Percentiles rank a stretch among this genome's conserved stretches.
These are phyloP conservation scores for Candida parachauliodes DNA, from an alignment of 805 yeast genomes.

Conservation along the genomic window DNA sequence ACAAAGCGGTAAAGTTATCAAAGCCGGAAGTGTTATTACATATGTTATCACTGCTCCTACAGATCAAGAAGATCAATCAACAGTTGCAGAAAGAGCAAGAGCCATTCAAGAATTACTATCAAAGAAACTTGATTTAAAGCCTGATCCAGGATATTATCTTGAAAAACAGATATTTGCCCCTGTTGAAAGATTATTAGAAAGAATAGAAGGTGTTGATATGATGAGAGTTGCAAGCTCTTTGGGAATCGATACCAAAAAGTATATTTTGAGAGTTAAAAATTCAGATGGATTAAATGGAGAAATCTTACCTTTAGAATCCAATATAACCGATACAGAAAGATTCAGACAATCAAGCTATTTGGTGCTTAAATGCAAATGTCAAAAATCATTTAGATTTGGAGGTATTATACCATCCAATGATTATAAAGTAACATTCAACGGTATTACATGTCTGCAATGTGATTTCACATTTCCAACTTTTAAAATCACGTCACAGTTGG, in stretches of 20 bases:
- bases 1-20: constrained; percentile 79
- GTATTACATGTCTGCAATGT: constrained; percentile 69
- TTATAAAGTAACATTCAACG: constrained; percentile 61
- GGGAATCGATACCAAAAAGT: constrained; percentile 72
- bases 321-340: constrained; percentile 76
- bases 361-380: constrained; percentile 60
- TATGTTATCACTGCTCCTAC: constrained; percentile 61
- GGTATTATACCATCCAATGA: constrained; percentile 67
- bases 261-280: constrained; percentile 42
- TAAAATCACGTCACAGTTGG: constrained; percentile 68
- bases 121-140: constrained; percentile 48
- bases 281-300: constrained; percentile 31
- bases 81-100: constrained; percentile 79
- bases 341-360: constrained; percentile 64
- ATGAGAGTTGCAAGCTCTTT: constrained; percentile 71
- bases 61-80: constrained; percentile 25
- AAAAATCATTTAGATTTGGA: constrained; percentile 57
- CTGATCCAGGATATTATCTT: constrained; percentile 77
- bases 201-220: constrained; percentile 82
- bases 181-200: constrained; percentile 78
- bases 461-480: constrained; percentile 46
- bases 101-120: constrained; percentile 70
- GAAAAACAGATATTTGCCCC: constrained; percentile 91
- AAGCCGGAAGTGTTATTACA: constrained; percentile 87
- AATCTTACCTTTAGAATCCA: constrained; percentile 75